Conservation (phyloP, 2,329 filamentous ascomycete species). For the Aureobasidium sp. region DNA sequence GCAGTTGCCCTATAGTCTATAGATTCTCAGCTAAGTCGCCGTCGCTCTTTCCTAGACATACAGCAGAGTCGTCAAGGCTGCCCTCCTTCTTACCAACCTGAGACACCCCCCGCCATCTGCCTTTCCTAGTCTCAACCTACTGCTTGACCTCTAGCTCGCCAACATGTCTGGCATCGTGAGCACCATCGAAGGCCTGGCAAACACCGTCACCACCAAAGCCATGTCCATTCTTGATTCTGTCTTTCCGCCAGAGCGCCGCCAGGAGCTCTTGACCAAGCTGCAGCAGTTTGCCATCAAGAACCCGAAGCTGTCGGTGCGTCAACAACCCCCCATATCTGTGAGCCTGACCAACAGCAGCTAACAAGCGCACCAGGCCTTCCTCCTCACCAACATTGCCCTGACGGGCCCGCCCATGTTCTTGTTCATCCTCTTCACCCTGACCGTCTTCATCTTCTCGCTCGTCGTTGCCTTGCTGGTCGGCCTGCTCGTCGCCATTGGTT, state of each 20-base stretch:
- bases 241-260: slow-evolving; percentile 55
- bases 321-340: background rate
- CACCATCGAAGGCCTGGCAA: slow-evolving; percentile 25
- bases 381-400: slow-evolving; percentile 58
- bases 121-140: slow-evolving; percentile 4
- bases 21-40: background rate
- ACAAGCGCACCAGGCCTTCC: slow-evolving; percentile 51
- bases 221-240: slow-evolving; percentile 42
- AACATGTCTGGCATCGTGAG: slow-evolving; percentile 21
- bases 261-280: slow-evolving; percentile 48
- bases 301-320: slow-evolving; percentile 61
- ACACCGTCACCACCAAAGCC: slow-evolving; percentile 24
- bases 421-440: slow-evolving; percentile 60
- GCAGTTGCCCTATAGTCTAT: background rate
- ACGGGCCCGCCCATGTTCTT: slow-evolving; percentile 60
- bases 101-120: background rate
- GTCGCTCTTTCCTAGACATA: background rate
- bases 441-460: slow-evolving; percentile 56
- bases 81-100: background rate
- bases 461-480: slow-evolving; percentile 51
- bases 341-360: background rate
- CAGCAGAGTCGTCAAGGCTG: background rate
- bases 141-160: background rate
- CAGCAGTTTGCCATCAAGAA: slow-evolving; percentile 54
- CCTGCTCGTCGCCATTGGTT: slow-evolving; percentile 47